Base-by-base conservation (phyloP, 2,329 filamentous ascomycete species). In the Penicillium sp. region DNA sequence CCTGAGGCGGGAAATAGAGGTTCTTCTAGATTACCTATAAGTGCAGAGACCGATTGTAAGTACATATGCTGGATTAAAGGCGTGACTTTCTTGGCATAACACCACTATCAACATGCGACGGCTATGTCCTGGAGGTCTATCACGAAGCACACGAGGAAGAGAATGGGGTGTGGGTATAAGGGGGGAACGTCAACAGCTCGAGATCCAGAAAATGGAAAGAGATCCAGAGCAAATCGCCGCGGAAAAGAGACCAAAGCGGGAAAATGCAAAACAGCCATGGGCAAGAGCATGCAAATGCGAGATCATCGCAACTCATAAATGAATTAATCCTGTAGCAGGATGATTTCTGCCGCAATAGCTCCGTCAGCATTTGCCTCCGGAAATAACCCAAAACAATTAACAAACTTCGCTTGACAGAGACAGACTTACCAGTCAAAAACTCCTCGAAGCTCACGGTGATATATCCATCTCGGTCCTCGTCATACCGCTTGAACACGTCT, bases 401-500 rank as follows among this genome's bases (percentile, higher is more conserved):
- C 31, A 11, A 28, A 10, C 10, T 12, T 49, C 31, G 50, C 14
- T 8, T 42, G 12, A 52, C 20, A 3, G 17, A 12, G 20, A 17
- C 28, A 5, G n/a, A 71, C 78, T 68, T 68, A 81, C 79, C 89
- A 39, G 87, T 88, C 72, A 92, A 78, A 74, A 92, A 92, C 70
- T 92, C 89, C 79, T 92, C 90, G 70, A 93, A 93, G 73, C 88
- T 91, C 55, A 93, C 78, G 4, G 89, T 93, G 68, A 93, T 91
- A 75, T 93, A 98, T 1, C 95, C 95, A 78, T 98, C 95, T 43
- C 95, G 86, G 76, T 99, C 95, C 71, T 96, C 91, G 69, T 99
- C 95, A 76, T 98, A 99, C 78, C 93, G 94, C 84, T 99, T 99
- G 76, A 99, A 99, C 31, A 96, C 92, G 76, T 99, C 95, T 61